Conservation (phyloP, 441 rosid species). For the Breynia disticha region DNA sequence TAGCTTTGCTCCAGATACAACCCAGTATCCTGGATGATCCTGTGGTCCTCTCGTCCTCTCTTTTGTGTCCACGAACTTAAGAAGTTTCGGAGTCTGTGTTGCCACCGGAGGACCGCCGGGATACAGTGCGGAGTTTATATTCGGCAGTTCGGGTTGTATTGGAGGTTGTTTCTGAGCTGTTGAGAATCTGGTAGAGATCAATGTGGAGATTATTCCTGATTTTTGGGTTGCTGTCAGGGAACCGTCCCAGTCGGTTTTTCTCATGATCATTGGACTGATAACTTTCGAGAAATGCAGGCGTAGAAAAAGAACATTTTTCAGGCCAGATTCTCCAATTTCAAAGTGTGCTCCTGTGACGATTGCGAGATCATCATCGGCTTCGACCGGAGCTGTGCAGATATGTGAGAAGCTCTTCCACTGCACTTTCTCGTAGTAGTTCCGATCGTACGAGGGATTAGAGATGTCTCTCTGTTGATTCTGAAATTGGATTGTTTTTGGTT, state of each 20-base stretch:
- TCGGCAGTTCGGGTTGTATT: constrained; percentile 61
- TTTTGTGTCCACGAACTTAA: constrained; percentile 79
- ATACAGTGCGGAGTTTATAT: constrained; percentile 81
- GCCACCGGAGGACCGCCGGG: constrained; percentile 95
- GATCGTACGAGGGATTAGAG: constrained; percentile 13
- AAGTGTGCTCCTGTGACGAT: constrained; percentile 87
- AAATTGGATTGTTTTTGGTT: constrained; percentile 70
- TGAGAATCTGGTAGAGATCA: constrained; percentile 80
- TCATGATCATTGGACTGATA: constrained; percentile 36
- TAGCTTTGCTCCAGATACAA: constrained; percentile 85
- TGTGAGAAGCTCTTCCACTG: constrained; percentile 95
- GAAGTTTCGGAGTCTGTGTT: constrained; percentile 68
- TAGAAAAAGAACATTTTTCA: constrained; percentile 68
- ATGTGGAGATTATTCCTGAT: constrained; percentile 78
- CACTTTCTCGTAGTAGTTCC: constrained; percentile 53
- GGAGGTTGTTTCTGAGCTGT: constrained; percentile 56
- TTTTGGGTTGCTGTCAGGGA: constrained; percentile 58
- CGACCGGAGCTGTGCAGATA: constrained; percentile 82
- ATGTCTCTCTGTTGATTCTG: constrained; percentile 10
- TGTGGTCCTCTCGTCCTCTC: constrained; percentile 93
- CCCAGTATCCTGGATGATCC: constrained; percentile 92
- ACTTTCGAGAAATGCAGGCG: constrained; percentile 63
- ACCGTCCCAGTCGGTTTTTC: constrained; percentile 75
- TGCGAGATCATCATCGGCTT: constrained; percentile 68
- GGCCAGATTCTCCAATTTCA: constrained; percentile 69